These are phyloP conservation scores for Priceomyces melissophilus DNA, from an alignment of 805 yeast species.

Conservation along the genomic window DNA sequence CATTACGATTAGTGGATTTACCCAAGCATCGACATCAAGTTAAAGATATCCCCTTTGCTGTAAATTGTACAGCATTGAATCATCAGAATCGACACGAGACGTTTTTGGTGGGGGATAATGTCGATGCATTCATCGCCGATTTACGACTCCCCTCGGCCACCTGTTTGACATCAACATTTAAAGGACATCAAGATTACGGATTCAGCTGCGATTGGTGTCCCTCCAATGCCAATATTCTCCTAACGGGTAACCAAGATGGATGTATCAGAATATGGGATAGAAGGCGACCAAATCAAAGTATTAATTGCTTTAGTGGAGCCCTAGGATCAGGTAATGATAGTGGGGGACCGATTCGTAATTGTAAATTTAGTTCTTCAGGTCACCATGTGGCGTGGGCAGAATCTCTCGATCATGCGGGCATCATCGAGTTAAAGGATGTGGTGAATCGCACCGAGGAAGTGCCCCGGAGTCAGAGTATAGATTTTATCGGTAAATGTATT, in stretches of 20 bases:
- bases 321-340: constrained; percentile 17
- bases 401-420: constrained; percentile 54
- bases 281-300: constrained; percentile 26
- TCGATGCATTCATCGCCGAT: constrained; percentile 44
- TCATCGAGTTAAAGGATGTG: constrained; percentile 38
- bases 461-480: constrained; percentile 43
- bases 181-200: constrained; percentile 54
- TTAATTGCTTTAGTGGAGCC: constrained; percentile 35
- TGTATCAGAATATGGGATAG: constrained; percentile 53
- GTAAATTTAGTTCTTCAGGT: constrained; percentile 47
- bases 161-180: constrained; percentile 15
- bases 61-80: constrained; percentile 46
- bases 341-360: constrained; percentile 53
- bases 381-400: constrained; percentile 53
- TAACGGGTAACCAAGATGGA: constrained; percentile 62
- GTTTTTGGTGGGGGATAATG: constrained; percentile 51
- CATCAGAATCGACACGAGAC: constrained; percentile 36
- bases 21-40: constrained; percentile 11
- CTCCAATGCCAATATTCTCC: constrained; percentile 36
- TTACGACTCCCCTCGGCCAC: constrained; percentile 21
- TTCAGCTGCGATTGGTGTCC: constrained; percentile 61
- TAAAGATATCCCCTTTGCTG: constrained; percentile 40
- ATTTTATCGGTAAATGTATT: constrained; percentile 55
- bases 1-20: constrained; percentile 41
- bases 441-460: constrained; percentile 8